Conservation (phyloP, 805 yeast species). For the Candida adriatica region DNA sequence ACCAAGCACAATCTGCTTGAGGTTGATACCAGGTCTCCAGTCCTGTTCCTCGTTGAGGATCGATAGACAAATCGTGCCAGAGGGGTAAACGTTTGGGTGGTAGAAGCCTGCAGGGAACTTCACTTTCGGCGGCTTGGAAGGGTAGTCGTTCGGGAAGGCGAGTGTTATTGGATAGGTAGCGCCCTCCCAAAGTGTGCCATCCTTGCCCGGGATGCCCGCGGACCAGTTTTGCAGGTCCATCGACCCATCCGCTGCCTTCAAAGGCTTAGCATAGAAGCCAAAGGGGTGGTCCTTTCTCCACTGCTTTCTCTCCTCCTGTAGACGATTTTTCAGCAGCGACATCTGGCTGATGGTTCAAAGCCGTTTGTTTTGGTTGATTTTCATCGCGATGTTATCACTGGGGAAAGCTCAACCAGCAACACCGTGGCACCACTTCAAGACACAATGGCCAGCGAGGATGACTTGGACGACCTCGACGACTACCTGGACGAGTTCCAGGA, state of each 20-base stretch:
- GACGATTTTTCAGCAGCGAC: slow-evolving; percentile 38
- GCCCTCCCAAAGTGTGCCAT: slow-evolving; percentile 79
- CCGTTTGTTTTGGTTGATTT: neutral
- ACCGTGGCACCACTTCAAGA: neutral
- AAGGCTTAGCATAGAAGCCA: slow-evolving; percentile 92
- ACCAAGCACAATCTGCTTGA: slow-evolving; percentile 85
- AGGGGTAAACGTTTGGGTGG: slow-evolving; percentile 97
- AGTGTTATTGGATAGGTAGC: slow-evolving; percentile 86
- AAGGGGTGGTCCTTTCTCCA: slow-evolving; percentile 99
- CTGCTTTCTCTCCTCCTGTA: slow-evolving; percentile 91
- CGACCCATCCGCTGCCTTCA: slow-evolving; percentile 71
- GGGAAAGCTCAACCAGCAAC: neutral
- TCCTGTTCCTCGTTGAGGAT: slow-evolving; percentile 92
- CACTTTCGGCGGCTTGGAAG: slow-evolving; percentile 2
- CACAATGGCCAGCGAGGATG: slow-evolving; percentile 29
- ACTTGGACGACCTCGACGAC: slow-evolving; percentile 73
- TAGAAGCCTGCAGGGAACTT: slow-evolving; percentile 79
- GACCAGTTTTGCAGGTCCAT: slow-evolving; percentile 84
- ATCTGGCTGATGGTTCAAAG: slow-evolving; percentile 1
- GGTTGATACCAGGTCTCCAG: slow-evolving; percentile 95
- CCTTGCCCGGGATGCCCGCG: slow-evolving; percentile 94
- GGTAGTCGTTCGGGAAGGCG: slow-evolving; percentile 83
- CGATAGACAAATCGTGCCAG: slow-evolving; percentile 92
- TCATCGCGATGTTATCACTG: neutral
- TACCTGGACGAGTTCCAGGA: slow-evolving; percentile 80